phyloP scores from a whole-genome alignment of 75 land plant species.

The Cryptomeria japonica region DNA sequence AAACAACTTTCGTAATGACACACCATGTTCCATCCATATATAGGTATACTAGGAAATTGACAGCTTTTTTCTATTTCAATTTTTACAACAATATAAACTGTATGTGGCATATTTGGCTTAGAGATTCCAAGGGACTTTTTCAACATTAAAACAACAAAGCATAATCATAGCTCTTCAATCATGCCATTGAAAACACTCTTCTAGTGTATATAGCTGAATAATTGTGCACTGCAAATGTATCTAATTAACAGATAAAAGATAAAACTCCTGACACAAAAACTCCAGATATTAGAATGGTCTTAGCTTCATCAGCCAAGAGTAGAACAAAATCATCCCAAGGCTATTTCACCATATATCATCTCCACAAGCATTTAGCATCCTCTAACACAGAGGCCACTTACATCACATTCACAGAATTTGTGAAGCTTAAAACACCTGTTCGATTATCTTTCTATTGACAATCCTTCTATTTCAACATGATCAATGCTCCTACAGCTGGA shows the following conservation, averaged over 20 bases:
- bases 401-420: not conserved
- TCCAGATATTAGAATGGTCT: not conserved
- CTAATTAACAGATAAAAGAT: not conserved
- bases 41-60: not conserved
- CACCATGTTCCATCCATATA: not conserved
- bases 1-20: not conserved
- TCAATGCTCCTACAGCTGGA: not conserved
- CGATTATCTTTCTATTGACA: not conserved
- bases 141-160: slow-evolving; percentile 2
- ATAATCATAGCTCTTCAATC: not conserved
- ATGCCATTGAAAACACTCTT: not conserved
- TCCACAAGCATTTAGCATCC: not conserved
- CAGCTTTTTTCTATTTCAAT: not conserved
- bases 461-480: not conserved
- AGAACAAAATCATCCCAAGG: not conserved
- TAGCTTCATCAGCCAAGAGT: not conserved
- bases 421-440: not conserved
- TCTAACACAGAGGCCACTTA: not conserved
- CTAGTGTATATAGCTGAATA: not conserved
- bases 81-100: not conserved
- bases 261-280: not conserved
- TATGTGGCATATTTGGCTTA: not conserved
- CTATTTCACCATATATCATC: not conserved
- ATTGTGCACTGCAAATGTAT: not conserved
- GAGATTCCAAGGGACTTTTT: not conserved